These are phyloP conservation scores for Coriaria nepalensis DNA, from an alignment of 306 rosid genomes.

Conservation along the genomic window DNA sequence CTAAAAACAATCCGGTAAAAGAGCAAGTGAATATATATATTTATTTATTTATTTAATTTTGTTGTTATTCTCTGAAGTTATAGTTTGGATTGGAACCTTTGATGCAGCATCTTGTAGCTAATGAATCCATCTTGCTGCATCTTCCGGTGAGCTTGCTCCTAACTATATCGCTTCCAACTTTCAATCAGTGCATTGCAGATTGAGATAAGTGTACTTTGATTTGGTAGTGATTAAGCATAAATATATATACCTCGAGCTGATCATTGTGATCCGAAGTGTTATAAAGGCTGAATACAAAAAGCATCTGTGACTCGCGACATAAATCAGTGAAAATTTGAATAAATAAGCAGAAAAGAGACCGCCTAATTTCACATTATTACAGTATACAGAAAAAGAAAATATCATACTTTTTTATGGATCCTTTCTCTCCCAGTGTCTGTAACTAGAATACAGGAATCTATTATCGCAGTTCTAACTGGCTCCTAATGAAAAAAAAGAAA, in stretches of 20 bases:
- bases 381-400: not conserved
- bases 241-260: constrained; percentile 50
- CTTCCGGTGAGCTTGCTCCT: constrained; percentile 89
- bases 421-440: constrained; percentile 74
- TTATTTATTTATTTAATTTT: too few relatives aligned
- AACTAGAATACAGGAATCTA: constrained; percentile 58
- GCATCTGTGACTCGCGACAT: constrained; percentile 31
- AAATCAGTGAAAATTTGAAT: constrained; percentile 3
- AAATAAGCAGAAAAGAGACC: constrained; percentile 3
- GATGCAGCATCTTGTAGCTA: constrained; percentile 56
- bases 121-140: constrained; percentile 78
- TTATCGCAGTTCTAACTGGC: constrained; percentile 63
- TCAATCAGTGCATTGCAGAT: constrained; percentile 3
- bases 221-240: constrained; percentile 5
- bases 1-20: constrained; percentile 28
- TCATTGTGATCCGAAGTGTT: constrained; percentile 56
- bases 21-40: constrained; percentile 10
- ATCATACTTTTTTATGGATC: constrained; percentile 46
- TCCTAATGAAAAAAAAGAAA: constrained; percentile 37
- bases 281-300: constrained; percentile 57
- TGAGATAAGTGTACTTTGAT: constrained; percentile 1
- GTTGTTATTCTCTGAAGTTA: too few relatives aligned
- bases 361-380: constrained; percentile 3
- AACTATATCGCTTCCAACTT: constrained; percentile 24
- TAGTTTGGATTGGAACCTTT: constrained; percentile 32